Percentiles rank a stretch among this genome's conserved stretches.
phyloP scores from a whole-genome alignment of 129 eudicot species.

The Pulicaria dysenterica region DNA sequence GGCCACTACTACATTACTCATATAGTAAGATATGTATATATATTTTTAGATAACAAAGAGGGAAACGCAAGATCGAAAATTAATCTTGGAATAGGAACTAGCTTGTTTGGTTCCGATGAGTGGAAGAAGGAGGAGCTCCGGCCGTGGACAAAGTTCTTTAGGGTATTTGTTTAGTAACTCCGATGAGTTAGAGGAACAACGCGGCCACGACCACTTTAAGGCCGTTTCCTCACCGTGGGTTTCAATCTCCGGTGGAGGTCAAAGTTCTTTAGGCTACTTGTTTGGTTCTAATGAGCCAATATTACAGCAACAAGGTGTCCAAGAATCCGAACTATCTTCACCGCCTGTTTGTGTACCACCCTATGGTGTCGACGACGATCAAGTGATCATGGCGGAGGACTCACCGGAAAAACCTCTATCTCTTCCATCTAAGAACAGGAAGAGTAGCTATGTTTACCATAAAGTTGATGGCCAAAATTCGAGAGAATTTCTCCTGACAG shows the following conservation, averaged over 20 bases:
- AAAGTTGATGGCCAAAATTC: conserved; percentile 44
- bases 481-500: conserved; percentile 41
- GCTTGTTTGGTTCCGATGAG: conserved; percentile 36
- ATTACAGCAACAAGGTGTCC: conserved; percentile 22
- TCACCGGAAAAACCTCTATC: conserved; percentile 17
- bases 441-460: conserved; percentile 21
- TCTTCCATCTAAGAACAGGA: conserved; percentile 29
- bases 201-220: not conserved
- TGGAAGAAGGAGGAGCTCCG: conserved; percentile 55
- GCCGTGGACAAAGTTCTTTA: conserved; percentile 30
- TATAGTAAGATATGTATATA: conserved; percentile 8
- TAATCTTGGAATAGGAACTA: not conserved
- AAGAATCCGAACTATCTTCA: conserved; percentile 21
- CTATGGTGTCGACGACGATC: conserved; percentile 47
- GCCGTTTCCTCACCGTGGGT: conserved; percentile 15
- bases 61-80: not conserved
- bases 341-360: conserved; percentile 45
- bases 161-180: conserved; percentile 30
- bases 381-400: conserved; percentile 8
- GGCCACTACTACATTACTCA: not conserved
- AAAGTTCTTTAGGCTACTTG: conserved; percentile 59
- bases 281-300: conserved; percentile 41
- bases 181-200: conserved; percentile 4
- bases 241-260: conserved; percentile 50
- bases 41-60: not conserved